Evolutionary conservation across 2,329 filamentous ascomycete species (phyloP).

Genomic region (Ascochyta lentis): DNA sequence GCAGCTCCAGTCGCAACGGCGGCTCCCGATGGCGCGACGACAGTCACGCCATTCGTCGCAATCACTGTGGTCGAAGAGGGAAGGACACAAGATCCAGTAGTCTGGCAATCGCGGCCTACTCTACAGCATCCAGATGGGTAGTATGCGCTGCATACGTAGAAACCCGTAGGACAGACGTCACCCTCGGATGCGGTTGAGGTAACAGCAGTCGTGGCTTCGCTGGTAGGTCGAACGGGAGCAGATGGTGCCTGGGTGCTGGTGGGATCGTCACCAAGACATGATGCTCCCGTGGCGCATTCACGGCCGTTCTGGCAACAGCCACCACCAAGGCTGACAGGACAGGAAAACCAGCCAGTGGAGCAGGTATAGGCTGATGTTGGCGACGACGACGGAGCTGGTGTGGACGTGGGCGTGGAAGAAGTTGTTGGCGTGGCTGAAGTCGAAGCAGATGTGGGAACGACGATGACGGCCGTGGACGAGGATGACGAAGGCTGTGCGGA

Average conservation of each 20-base stretch:
- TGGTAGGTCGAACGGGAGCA: slow-evolving; percentile 54
- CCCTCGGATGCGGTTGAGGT: slow-evolving; percentile 79
- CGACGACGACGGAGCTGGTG: slow-evolving; percentile 19
- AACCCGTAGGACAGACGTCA: slow-evolving; percentile 78
- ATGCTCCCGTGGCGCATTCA: slow-evolving; percentile 50
- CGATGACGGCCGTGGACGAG: slow-evolving; percentile 47
- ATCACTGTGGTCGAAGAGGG: slow-evolving; percentile 68
- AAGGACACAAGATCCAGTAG: slow-evolving; percentile 73
- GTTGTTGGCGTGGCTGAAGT: slow-evolving; percentile 25
- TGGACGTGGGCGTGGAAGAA: slow-evolving; percentile 19
- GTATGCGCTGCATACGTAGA: slow-evolving; percentile 86
- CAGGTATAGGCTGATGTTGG: slow-evolving; percentile 50
- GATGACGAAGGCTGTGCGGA: slow-evolving; percentile 35
- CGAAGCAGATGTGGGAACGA: slow-evolving; percentile 19
- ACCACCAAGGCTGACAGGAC: slow-evolving; percentile 55
- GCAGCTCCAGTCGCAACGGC: slow-evolving; percentile 46
- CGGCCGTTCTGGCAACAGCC: slow-evolving; percentile 57
- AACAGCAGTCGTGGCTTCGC: slow-evolving; percentile 57
- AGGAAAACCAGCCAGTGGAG: slow-evolving; percentile 55
- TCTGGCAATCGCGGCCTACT: slow-evolving; percentile 83
- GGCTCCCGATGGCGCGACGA: slow-evolving; percentile 68
- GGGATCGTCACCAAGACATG: slow-evolving; percentile 46
- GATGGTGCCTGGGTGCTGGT: slow-evolving; percentile 46
- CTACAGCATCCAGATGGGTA: slow-evolving; percentile 87
- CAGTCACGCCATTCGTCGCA: slow-evolving; percentile 68